A percentile compares a stretch with the other conserved stretches of the same genome.
phyloP scores from a whole-genome alignment of 495 filamentous ascomycete species.

The Penicilliopsis zonata region DNA sequence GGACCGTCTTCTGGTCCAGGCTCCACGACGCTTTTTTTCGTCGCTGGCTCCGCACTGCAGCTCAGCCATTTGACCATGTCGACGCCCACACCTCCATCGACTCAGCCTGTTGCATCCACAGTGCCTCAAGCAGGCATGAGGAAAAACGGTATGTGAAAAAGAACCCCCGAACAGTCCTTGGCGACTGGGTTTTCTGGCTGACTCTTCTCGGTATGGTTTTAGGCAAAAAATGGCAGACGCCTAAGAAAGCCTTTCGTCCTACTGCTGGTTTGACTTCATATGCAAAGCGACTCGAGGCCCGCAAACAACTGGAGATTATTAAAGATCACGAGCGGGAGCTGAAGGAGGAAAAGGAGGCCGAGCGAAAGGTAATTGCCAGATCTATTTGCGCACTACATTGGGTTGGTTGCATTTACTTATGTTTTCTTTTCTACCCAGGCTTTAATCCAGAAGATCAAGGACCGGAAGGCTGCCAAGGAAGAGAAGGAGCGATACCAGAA shows the following conservation, averaged over 20 bases:
- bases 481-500: constrained; percentile 90
- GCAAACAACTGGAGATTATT: constrained; percentile 52
- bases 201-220: constrained; percentile 6
- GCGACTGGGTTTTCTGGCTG: background rate
- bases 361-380: constrained; percentile 52
- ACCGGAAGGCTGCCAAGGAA: constrained; percentile 72
- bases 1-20: background rate
- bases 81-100: constrained; percentile 8
- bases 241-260: constrained; percentile 79
- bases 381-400: constrained; percentile 4
- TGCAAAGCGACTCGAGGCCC: constrained; percentile 54
- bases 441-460: constrained; percentile 66
- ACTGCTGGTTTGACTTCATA: constrained; percentile 64
- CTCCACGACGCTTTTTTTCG: background rate
- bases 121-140: constrained; percentile 25
- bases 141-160: constrained; percentile 28
- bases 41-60: constrained; percentile 2
- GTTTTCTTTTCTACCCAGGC: constrained; percentile 32
- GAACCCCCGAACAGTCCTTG: constrained; percentile 2
- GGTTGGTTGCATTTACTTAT: constrained; percentile 1
- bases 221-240: constrained; percentile 92
- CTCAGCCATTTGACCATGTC: constrained; percentile 11
- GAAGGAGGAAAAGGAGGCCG: constrained; percentile 88
- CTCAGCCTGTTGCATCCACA: constrained; percentile 10
- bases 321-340: constrained; percentile 90